These are phyloP conservation scores for Omphalea diandra DNA, from an alignment of 441 rosid species.

Conservation along the genomic window DNA sequence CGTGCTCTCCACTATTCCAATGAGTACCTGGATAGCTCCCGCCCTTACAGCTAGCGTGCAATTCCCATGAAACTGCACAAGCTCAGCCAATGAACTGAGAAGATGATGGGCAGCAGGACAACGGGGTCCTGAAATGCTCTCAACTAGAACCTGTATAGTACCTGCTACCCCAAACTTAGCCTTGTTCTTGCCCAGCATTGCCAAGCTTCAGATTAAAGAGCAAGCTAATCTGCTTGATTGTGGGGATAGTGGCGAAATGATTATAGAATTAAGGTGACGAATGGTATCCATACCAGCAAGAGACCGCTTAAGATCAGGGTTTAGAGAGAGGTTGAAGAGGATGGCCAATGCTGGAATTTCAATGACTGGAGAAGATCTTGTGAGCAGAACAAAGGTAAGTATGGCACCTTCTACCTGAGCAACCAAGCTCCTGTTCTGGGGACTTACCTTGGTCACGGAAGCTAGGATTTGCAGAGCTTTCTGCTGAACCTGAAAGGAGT, in stretches of 20 bases:
- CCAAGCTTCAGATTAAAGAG: constrained; percentile 56
- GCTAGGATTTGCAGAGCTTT: constrained; percentile 49
- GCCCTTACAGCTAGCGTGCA: constrained; percentile 55
- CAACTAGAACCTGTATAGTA: constrained; percentile 41
- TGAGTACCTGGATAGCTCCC: constrained; percentile 39
- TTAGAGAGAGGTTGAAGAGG: constrained; percentile 59
- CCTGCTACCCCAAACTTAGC: constrained; percentile 65
- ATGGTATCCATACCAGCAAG: constrained; percentile 51
- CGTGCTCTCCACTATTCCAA: constrained; percentile 27
- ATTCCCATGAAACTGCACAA: constrained; percentile 64
- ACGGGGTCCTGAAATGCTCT: constrained; percentile 28
- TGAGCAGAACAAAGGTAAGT: constrained; percentile 33
- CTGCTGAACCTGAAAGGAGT: constrained; percentile 33
- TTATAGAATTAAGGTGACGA: constrained; percentile 41
- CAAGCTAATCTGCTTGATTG: constrained; percentile 40
- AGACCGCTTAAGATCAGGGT: constrained; percentile 46
- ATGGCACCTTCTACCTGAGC: constrained; percentile 46
- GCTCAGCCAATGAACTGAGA: constrained; percentile 53
- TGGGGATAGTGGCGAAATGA: constrained; percentile 30
- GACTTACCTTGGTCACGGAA: constrained; percentile 47
- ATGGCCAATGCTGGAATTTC: constrained; percentile 39
- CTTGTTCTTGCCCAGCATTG: constrained; percentile 66
- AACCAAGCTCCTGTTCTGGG: constrained; percentile 41
- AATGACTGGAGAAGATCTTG: constrained; percentile 33
- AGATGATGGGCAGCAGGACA: constrained; percentile 39